A percentile compares a stretch with the other conserved stretches of the same genome.
Conservation (phyloP, 2,329 filamentous ascomycete genomes). For the Myriosclerotinia duriaeana region DNA sequence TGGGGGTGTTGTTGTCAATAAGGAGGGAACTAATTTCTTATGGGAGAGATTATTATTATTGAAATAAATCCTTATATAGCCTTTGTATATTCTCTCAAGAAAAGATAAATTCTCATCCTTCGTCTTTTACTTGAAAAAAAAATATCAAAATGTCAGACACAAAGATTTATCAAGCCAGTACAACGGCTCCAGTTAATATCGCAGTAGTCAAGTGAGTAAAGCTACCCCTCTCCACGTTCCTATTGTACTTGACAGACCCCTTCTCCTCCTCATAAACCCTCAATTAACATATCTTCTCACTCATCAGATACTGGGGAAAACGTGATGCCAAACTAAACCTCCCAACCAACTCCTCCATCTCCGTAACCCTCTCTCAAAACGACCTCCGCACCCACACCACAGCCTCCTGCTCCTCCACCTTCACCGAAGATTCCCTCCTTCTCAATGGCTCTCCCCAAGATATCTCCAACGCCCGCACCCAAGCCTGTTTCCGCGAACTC, state of each 20-base stretch:
- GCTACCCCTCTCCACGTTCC: slow-evolving; percentile 28
- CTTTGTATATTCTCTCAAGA: background rate
- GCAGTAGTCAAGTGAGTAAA: slow-evolving; percentile 83
- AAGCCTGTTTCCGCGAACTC: slow-evolving; percentile 88
- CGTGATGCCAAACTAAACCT: slow-evolving; percentile 91
- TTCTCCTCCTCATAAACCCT: slow-evolving; percentile 21
- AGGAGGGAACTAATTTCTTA: background rate
- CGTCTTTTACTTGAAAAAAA: background rate
- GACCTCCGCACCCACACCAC: slow-evolving; percentile 96
- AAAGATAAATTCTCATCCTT: background rate
- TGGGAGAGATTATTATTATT: background rate
- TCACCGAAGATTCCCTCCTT: slow-evolving; percentile 67
- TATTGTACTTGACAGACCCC: slow-evolving; percentile 6
- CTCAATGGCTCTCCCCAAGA: slow-evolving; percentile 84
- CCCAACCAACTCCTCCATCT: slow-evolving; percentile 96
- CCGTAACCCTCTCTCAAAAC: slow-evolving; percentile 89
- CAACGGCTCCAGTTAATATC: slow-evolving; percentile 96
- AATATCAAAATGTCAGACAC: slow-evolving; percentile 38
- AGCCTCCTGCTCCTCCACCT: slow-evolving; percentile 79
- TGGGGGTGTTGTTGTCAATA: slow-evolving; percentile 16
- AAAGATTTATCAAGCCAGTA: slow-evolving; percentile 82
- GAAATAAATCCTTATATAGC: background rate
- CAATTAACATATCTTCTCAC: slow-evolving; percentile 25
- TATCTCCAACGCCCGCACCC: slow-evolving; percentile 83
- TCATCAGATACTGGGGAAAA: slow-evolving; percentile 85